Evolutionary conservation across 192 early-diverging fungal species (phyloP).

Genomic region (Thoreauomyces humboldtii): DNA sequence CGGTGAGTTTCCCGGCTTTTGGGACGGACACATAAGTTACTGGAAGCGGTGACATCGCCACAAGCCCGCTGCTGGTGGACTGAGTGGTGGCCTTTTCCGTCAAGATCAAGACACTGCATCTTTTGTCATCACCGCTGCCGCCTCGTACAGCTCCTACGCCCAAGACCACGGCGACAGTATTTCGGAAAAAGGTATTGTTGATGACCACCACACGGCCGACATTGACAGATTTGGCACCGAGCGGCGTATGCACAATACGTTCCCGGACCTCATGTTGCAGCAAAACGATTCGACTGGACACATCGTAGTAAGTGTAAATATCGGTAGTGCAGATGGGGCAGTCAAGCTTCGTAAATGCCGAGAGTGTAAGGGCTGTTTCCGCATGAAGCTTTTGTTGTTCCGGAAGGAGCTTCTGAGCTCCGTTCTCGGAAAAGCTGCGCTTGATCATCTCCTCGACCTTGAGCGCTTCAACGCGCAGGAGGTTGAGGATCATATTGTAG

Average conservation of each 20-base stretch:
- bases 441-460: slow-evolving; percentile 99
- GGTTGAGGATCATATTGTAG: slow-evolving; percentile 97
- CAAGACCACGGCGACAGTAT: slow-evolving; percentile 63
- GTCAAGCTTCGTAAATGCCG: slow-evolving; percentile 59
- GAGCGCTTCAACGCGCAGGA: slow-evolving; percentile 90
- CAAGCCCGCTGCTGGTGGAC: no score
- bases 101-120: slow-evolving; percentile 32
- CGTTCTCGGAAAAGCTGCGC: slow-evolving; percentile 92
- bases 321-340: slow-evolving; percentile 81
- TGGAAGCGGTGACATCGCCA: slow-evolving; percentile 56
- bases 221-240: slow-evolving; percentile 62
- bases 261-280: slow-evolving; percentile 57
- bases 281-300: slow-evolving; percentile 50
- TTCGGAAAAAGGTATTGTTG: slow-evolving; percentile 69
- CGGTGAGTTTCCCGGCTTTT: slow-evolving; percentile 16
- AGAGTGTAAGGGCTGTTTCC: slow-evolving; percentile 65
- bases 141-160: slow-evolving; percentile 41
- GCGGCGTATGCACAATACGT: slow-evolving; percentile 51
- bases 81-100: slow-evolving; percentile 21
- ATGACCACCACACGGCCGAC: slow-evolving; percentile 77
- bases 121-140: slow-evolving; percentile 11
- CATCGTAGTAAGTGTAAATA: slow-evolving; percentile 71
- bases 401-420: slow-evolving; percentile 79
- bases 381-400: slow-evolving; percentile 71
- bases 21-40: slow-evolving; percentile 50